Percentiles rank a stretch among this genome's conserved stretches.
Conservation (phyloP, 2,329 filamentous ascomycete genomes). For the Pyrenochaeta sp. region DNA sequence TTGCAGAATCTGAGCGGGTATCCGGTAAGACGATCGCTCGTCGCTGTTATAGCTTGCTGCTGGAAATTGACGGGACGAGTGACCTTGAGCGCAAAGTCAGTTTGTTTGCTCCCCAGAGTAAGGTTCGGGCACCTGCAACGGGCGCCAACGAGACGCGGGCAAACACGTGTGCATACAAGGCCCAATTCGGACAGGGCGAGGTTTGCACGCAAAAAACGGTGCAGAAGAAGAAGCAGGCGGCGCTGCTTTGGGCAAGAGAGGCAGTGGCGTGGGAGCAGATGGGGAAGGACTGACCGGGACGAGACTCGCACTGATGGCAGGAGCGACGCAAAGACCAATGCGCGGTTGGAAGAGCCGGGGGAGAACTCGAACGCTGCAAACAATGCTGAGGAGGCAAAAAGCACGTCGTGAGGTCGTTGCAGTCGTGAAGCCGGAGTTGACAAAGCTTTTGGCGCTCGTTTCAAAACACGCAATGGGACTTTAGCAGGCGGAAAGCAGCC, state of each 20-base stretch:
- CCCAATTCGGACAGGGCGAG: constrained; percentile 15
- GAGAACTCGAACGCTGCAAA: constrained; percentile 48
- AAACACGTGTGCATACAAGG: constrained; percentile 44
- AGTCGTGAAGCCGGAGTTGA: constrained; percentile 44
- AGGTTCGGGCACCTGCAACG: constrained; percentile 28
- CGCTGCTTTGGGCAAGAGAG: not conserved
- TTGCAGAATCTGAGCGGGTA: constrained; percentile 41
- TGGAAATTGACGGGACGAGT: constrained; percentile 23
- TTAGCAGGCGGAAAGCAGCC: constrained; percentile 37
- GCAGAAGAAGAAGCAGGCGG: constrained; percentile 2
- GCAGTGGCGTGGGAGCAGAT: not conserved
- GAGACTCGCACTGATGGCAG: constrained; percentile 19
- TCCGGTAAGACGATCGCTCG: constrained; percentile 33
- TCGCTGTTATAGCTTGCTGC: constrained; percentile 35
- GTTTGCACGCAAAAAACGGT: constrained; percentile 12
- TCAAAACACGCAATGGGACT: constrained; percentile 41
- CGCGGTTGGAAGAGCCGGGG: constrained; percentile 14
- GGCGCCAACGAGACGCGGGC: constrained; percentile 30
- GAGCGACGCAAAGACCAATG: constrained; percentile 18
- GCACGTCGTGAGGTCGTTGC: constrained; percentile 51
- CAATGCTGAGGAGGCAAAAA: constrained; percentile 48
- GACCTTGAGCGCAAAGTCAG: constrained; percentile 44
- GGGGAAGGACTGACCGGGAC: constrained; percentile 24
- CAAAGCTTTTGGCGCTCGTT: constrained; percentile 42
- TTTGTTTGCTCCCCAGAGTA: constrained; percentile 42